Percentiles rank a stretch among this genome's conserved stretches.
These are phyloP conservation scores for Dioscorea cayenensis DNA, from an alignment of 116 monocot species.

Conservation along the genomic window DNA sequence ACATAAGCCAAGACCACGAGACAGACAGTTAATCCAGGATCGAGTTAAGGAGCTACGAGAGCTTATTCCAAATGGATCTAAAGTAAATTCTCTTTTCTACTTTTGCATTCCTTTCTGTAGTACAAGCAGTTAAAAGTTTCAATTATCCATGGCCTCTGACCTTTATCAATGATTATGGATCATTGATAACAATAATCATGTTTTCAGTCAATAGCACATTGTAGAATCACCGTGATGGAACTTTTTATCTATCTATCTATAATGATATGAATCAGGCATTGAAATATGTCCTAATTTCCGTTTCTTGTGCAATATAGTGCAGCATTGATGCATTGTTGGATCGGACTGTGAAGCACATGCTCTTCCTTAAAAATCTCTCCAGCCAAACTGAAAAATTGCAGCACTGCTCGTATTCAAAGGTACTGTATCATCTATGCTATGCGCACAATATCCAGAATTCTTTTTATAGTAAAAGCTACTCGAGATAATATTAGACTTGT, in stretches of 20 bases:
- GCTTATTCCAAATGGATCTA: conserved; percentile 67
- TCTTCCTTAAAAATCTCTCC: conserved; percentile 61
- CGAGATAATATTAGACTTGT: too few species aligned
- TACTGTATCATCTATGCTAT: neutral
- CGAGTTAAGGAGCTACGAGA: conserved; percentile 68
- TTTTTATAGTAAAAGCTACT: too few species aligned
- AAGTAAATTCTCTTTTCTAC: conserved; percentile 20
- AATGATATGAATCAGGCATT: neutral
- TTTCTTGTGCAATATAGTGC: conserved; percentile 50
- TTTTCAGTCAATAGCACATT: neutral
- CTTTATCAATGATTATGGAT: too few species aligned
- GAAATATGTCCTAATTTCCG: neutral
- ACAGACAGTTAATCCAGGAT: conserved; percentile 87
- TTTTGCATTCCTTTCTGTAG: neutral
- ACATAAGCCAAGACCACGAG: conserved; percentile 57
- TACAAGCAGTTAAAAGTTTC: neutral
- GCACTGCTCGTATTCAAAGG: conserved; percentile 32
- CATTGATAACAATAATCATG: too few species aligned
- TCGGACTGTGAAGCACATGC: conserved; percentile 66
- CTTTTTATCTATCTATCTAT: too few species aligned
- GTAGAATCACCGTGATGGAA: too few species aligned
- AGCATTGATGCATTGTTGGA: conserved; percentile 80
- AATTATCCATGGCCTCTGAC: neutral
- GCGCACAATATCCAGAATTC: too few species aligned
- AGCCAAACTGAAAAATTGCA: conserved; percentile 57